Percentiles rank a stretch among this genome's conserved stretches.
These are phyloP conservation scores for Calocybe gambosa DNA, from an alignment of 1,284 basidiomycete species.

Conservation along the genomic window DNA sequence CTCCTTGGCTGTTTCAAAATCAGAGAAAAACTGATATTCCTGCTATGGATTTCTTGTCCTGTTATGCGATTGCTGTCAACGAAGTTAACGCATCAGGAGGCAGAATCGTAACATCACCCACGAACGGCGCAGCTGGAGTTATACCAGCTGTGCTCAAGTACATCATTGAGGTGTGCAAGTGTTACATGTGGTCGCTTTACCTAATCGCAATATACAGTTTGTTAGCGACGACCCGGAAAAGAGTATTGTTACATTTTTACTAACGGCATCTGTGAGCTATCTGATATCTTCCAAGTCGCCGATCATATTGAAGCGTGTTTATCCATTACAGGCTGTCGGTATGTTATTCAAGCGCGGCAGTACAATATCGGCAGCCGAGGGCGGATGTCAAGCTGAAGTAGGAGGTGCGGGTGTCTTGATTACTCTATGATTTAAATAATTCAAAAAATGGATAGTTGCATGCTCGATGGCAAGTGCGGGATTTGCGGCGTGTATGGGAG, in stretches of 20 bases:
- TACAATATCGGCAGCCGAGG: conserved; percentile 94
- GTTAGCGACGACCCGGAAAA: conserved; percentile 86
- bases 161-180: conserved; percentile 58
- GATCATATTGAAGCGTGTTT: background rate
- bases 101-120: conserved; percentile 91
- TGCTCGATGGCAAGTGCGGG: conserved; percentile 91
- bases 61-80: conserved; percentile 89
- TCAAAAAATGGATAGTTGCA: conserved; percentile 50
- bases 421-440: background rate
- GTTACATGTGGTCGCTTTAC: background rate
- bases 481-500: conserved; percentile 91
- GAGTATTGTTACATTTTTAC: conserved; percentile 78
- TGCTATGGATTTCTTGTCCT: conserved; percentile 90
- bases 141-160: conserved; percentile 91
- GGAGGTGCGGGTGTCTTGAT: conserved; percentile 46
- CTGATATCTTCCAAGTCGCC: background rate
- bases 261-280: conserved; percentile 50
- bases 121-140: conserved; percentile 84
- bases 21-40: conserved; percentile 84
- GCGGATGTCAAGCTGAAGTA: conserved; percentile 84
- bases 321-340: conserved; percentile 62
- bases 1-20: conserved; percentile 1
- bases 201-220: conserved; percentile 46
- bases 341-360: conserved; percentile 98
- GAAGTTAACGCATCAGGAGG: conserved; percentile 91